Evolutionary conservation across 148 eudicot genomes (phyloP), one percentile per base, ranked within the genome.

Genomic region (Amaranthus cruentus): DNA sequence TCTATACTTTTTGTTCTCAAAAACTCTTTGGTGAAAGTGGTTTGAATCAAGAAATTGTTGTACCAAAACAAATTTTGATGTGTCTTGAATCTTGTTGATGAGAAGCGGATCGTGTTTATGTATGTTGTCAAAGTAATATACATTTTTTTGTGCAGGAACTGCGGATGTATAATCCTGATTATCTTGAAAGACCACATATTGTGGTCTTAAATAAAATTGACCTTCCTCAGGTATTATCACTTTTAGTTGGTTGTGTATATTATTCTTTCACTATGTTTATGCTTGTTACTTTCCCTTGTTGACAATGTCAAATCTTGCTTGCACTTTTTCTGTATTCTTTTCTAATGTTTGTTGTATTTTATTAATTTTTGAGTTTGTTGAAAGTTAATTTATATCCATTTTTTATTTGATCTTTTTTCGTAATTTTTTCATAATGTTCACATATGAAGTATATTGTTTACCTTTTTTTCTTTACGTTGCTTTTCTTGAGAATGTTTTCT

Each of bases 141-240:
- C 68, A 6, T 53, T 54, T 61, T 73, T 54, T n/a, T 28, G 51
- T 47, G 72, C 88, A 91, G 97, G 97, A 91, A 81, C 75, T 91
- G 80, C 88, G 97, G 72, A 88, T 95, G 97, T 95, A 95, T 83
- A 95, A 95, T 88, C 98, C 97, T 63, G 92, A 88, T 62, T 95
- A 95, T 76, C 93, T 95, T 58, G 98, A 95, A 75, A 77, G 98
- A 48, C 98, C 96, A 60, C 87, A 82, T 73, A 77, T 95, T 66
- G 98, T 95, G n/a, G 98, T 90, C 68, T 88, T 95, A 55, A 95
- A 95, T 74, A 95, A 95, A 78, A 90, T 90, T 52, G 98, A 95
- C 84, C 83, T 89, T 78, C 96, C 93, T 69, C 80, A 88, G 98
- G 98, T 93, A 81, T 69, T 81, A 38, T 67, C 42, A 60, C 50